Conservation (phyloP, 495 filamentous ascomycete genomes). For the Penicillium dipodomyicola region DNA sequence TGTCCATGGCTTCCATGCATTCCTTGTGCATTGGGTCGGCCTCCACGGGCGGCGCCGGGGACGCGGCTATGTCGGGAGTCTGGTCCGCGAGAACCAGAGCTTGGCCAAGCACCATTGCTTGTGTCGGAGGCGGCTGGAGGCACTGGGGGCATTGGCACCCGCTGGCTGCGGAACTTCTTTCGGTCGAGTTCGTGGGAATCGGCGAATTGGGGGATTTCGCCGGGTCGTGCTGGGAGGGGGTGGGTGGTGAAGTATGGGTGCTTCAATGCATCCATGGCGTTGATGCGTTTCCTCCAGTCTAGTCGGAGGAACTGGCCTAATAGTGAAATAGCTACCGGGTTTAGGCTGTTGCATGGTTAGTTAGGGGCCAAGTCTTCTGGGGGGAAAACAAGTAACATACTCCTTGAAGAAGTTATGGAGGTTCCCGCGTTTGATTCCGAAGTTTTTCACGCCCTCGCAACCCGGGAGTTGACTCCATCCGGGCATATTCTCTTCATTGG, state of each 20-base stretch:
- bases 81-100: slow-evolving; percentile 30
- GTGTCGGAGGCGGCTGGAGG: slow-evolving; percentile 84
- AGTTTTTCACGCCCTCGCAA: slow-evolving; percentile 69
- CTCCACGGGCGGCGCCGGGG: slow-evolving; percentile 32
- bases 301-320: slow-evolving; percentile 81
- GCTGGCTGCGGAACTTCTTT: slow-evolving; percentile 77
- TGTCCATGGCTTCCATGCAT: neutral
- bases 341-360: slow-evolving; percentile 35
- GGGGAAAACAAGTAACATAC: slow-evolving; percentile 34
- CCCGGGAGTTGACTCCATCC: slow-evolving; percentile 81
- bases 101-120: slow-evolving; percentile 58
- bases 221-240: slow-evolving; percentile 75
- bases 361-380: neutral
- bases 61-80: slow-evolving; percentile 37
- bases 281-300: slow-evolving; percentile 83
- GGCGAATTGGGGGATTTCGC: slow-evolving; percentile 82
- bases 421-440: slow-evolving; percentile 61
- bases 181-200: slow-evolving; percentile 96
- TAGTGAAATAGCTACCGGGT: slow-evolving; percentile 68
- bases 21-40: slow-evolving; percentile 25
- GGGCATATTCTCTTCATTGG: slow-evolving; percentile 90
- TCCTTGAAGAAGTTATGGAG: slow-evolving; percentile 70
- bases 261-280: slow-evolving; percentile 89
- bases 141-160: slow-evolving; percentile 76
- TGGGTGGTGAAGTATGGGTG: slow-evolving; percentile 84